phyloP scores from a whole-genome alignment of 2,329 filamentous ascomycete species.

The Pestalotiopsis sp. region DNA sequence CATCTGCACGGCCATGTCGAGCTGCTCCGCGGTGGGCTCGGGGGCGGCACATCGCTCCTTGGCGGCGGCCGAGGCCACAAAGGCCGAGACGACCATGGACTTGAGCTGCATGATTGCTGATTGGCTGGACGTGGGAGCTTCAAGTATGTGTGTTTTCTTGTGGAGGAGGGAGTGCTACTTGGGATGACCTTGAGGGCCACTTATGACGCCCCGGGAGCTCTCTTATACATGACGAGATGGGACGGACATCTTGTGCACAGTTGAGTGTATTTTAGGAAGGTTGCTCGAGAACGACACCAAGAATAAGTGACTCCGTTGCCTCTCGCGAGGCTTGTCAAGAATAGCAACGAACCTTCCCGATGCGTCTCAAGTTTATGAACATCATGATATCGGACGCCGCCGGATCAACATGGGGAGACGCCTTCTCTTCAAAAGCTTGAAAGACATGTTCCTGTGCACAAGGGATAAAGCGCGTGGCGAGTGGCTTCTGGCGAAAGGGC shows the following conservation, averaged over 20 bases:
- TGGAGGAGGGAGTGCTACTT: background rate
- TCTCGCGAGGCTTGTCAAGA: background rate
- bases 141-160: background rate
- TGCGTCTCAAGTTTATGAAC: background rate
- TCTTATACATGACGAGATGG: conserved; percentile 1
- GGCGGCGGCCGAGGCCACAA: conserved; percentile 15
- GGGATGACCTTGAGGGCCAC: conserved; percentile 6
- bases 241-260: background rate
- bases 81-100: conserved; percentile 11
- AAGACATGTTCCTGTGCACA: background rate
- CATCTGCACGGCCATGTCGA: conserved; percentile 26
- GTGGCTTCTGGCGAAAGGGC: background rate
- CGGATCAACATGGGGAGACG: background rate
- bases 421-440: background rate
- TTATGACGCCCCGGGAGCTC: background rate
- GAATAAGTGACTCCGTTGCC: background rate
- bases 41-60: conserved; percentile 27
- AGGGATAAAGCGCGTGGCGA: conserved; percentile 1
- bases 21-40: conserved; percentile 29
- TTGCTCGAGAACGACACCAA: background rate
- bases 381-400: conserved; percentile 1
- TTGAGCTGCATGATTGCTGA: conserved; percentile 17
- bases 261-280: conserved; percentile 5
- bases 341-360: conserved; percentile 8
- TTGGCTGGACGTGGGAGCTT: background rate